Percentiles rank a stretch among this genome's conserved stretches.
Conservation (phyloP, 2,329 filamentous ascomycete species). For the Chalaropsis thielavioides region DNA sequence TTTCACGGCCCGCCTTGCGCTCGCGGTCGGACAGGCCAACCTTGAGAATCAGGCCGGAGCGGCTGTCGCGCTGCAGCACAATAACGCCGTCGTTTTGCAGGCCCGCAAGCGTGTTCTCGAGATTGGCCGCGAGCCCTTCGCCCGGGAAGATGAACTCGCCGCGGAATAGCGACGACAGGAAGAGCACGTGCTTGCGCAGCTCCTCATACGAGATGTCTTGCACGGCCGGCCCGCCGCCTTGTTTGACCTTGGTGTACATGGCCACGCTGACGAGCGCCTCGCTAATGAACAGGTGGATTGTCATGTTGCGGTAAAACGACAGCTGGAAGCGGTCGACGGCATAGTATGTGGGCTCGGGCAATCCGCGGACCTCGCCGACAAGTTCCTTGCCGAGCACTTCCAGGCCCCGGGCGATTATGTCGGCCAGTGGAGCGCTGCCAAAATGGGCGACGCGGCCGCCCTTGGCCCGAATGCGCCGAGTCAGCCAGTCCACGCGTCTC, state of each 20-base stretch:
- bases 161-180: constrained; percentile 84
- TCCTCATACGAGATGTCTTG: constrained; percentile 66
- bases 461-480: constrained; percentile 64
- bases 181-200: constrained; percentile 65
- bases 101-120: constrained; percentile 62
- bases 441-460: constrained; percentile 92
- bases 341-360: constrained; percentile 85
- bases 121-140: constrained; percentile 64
- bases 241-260: constrained; percentile 83
- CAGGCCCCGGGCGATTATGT: constrained; percentile 76
- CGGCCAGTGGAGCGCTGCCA: constrained; percentile 59
- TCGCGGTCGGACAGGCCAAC: constrained; percentile 67
- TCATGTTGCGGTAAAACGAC: constrained; percentile 98
- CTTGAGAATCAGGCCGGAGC: constrained; percentile 38
- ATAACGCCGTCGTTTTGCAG: constrained; percentile 71
- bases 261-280: constrained; percentile 81
- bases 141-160: constrained; percentile 95
- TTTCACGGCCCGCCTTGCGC: constrained; percentile 67
- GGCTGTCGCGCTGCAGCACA: constrained; percentile 29
- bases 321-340: constrained; percentile 94
- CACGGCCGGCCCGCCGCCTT: constrained; percentile 67
- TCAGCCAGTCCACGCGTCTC: constrained; percentile 81
- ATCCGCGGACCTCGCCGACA: constrained; percentile 61
- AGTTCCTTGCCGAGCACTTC: constrained; percentile 84
- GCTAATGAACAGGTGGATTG: constrained; percentile 91